Base-by-base conservation (phyloP, 305 asterid species). In the Fraxinus sp. region DNA sequence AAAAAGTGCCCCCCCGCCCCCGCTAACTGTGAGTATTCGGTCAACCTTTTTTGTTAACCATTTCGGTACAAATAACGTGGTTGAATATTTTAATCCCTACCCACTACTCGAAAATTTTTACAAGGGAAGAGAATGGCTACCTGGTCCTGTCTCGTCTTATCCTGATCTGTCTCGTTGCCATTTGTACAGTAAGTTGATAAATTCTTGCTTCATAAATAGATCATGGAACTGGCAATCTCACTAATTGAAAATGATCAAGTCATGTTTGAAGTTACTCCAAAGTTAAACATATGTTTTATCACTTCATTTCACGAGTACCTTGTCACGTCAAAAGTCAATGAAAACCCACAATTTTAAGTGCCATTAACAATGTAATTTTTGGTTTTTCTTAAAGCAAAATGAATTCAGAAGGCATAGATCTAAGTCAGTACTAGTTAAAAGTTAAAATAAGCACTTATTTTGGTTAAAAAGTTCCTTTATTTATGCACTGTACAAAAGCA, bases 401-500 rank as follows among this genome's bases (percentile, higher is more conserved):
- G 49, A 68, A 74, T 79, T 74, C 6, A 74, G 52, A 74, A 57
- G 52, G 70, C 13, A 16, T n/a, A 83, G 37, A 26, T 24, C 39
- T 62, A 22, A 36, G 26, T 62, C 41, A 24, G 20, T 57, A 46
- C 72, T 36, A 41, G 76, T 35, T 77, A 73, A 79, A 74, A 62
- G 71, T 36, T 79, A 49, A 55, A 78, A 49, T 71, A 68, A 24
- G 52, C 33, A 74, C 5, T 1, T 11, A 20, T 49, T 71, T 80
- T 2, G n/a, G 68, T 64, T 28, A 41, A 66, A 75, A 83, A 79
- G 80, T 44, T 75, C 71, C 78, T 30, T 30, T 44, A 77, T 30
- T 30, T 44, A 77, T 44, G 78, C 28, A 76, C 70, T 81, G 74
- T 74, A 28, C 76, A 52, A 46, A 14, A 74, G 82, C 46, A 59